phyloP scores from a whole-genome alignment of 2,329 filamentous ascomycete species.

The Aspergillus chevalieri region DNA sequence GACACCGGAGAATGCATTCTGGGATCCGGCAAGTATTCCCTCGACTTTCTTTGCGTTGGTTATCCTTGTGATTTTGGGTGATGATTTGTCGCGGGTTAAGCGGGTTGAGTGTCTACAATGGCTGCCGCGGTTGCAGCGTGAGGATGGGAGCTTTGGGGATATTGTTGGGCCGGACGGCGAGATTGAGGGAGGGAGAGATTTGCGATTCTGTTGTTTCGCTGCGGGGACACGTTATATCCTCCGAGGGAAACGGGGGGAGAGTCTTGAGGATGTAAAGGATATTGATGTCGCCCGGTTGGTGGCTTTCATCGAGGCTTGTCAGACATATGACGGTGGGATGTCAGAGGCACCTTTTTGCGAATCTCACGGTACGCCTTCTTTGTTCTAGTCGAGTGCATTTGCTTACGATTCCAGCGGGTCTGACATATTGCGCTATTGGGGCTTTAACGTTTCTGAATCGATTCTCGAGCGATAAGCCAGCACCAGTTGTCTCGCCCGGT shows the following conservation, averaged over 20 bases:
- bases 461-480: constrained; percentile 38
- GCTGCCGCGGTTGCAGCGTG: constrained; percentile 69
- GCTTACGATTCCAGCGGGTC: constrained; percentile 57
- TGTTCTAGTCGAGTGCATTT: not conserved
- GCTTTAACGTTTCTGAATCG: constrained; percentile 70
- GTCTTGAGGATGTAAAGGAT: constrained; percentile 57
- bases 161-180: constrained; percentile 55
- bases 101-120: constrained; percentile 64
- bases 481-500: constrained; percentile 20
- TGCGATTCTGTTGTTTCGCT: constrained; percentile 82
- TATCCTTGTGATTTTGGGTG: constrained; percentile 60
- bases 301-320: constrained; percentile 61
- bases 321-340: constrained; percentile 80
- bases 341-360: constrained; percentile 73
- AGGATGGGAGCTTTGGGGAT: constrained; percentile 89
- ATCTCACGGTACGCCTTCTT: constrained; percentile 61
- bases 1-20: constrained; percentile 49
- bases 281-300: constrained; percentile 68
- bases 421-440: constrained; percentile 81
- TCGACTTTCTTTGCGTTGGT: constrained; percentile 85
- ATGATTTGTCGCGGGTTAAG: constrained; percentile 61
- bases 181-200: constrained; percentile 74
- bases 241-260: constrained; percentile 53
- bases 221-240: constrained; percentile 77
- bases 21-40: constrained; percentile 76